Conservation (phyloP, 306 rosid species). For the Prunus mira region DNA sequence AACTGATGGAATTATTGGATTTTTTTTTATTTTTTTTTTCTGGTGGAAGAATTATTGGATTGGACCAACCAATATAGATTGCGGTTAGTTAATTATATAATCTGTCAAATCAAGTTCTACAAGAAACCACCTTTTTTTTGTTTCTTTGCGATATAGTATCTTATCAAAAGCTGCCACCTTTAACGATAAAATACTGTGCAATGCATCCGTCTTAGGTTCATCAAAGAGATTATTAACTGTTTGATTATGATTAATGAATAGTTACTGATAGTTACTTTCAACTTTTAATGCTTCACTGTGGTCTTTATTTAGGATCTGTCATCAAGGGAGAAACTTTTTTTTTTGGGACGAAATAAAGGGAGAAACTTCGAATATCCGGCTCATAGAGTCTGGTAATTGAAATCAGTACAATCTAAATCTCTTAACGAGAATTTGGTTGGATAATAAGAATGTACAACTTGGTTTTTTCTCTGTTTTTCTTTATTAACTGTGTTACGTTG, state of each 20-base stretch:
- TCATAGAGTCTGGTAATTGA: no score
- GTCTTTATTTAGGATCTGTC: no score
- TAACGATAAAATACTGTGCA: not conserved
- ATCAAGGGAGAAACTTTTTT: no score
- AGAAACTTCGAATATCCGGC: not conserved
- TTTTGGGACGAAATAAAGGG: no score
- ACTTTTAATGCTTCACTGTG: not conserved
- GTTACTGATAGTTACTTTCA: not conserved
- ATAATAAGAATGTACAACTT: not conserved
- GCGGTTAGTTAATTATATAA: not conserved
- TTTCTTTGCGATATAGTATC: not conserved
- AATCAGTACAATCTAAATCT: no score
- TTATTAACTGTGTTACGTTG: not conserved
- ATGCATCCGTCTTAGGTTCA: not conserved
- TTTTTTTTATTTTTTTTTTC: no score
- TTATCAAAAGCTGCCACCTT: not conserved
- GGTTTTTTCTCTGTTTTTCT: not conserved
- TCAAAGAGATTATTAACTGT: not conserved
- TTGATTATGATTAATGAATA: not conserved
- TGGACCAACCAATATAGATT: not conserved
- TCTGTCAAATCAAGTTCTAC: not conserved
- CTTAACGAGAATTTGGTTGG: not conserved
- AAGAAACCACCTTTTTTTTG: not conserved
- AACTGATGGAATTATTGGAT: not conserved
- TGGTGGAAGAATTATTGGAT: not conserved